Percentiles rank a stretch among this genome's conserved stretches.
Conservation (phyloP, 2,329 filamentous ascomycete genomes). For the Onygena corvina region DNA sequence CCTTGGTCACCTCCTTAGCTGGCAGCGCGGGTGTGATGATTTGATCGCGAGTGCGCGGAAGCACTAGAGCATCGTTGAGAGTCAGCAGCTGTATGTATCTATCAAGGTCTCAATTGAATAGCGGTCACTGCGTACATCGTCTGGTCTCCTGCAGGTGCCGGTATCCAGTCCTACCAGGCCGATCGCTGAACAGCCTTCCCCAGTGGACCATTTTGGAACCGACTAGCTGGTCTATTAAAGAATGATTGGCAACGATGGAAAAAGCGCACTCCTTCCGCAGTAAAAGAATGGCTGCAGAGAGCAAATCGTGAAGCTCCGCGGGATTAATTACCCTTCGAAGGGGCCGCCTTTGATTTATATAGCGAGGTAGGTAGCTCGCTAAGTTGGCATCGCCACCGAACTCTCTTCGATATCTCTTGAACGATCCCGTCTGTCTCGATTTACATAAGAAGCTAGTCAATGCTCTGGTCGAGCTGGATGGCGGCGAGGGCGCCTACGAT, state of each 20-base stretch:
- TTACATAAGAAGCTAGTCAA: neutral
- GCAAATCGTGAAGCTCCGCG: neutral
- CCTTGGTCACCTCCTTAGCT: conserved; percentile 70
- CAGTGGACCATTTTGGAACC: conserved; percentile 30
- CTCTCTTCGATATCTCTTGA: no score
- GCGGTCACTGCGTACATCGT: conserved; percentile 28
- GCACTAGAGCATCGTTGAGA: conserved; percentile 23
- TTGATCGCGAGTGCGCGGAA: conserved; percentile 32
- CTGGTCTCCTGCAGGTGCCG: conserved; percentile 27
- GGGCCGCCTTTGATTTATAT: no score
- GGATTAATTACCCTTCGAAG: no score
- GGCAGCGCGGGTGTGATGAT: conserved; percentile 52
- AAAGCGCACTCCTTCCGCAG: neutral
- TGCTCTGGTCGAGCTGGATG: neutral
- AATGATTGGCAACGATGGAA: neutral
- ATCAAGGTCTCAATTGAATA: neutral
- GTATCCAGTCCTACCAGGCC: conserved; percentile 19
- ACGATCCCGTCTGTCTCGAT: neutral
- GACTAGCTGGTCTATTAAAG: neutral
- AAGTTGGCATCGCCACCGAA: conserved; percentile 2
- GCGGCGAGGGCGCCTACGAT: neutral
- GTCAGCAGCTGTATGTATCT: neutral
- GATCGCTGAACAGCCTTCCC: conserved; percentile 24
- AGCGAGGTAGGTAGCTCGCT: no score
- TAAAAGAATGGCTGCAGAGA: neutral